Evolutionary conservation across 805 yeast genomes (phyloP).

Genomic region (Ogataea dorogensis): DNA sequence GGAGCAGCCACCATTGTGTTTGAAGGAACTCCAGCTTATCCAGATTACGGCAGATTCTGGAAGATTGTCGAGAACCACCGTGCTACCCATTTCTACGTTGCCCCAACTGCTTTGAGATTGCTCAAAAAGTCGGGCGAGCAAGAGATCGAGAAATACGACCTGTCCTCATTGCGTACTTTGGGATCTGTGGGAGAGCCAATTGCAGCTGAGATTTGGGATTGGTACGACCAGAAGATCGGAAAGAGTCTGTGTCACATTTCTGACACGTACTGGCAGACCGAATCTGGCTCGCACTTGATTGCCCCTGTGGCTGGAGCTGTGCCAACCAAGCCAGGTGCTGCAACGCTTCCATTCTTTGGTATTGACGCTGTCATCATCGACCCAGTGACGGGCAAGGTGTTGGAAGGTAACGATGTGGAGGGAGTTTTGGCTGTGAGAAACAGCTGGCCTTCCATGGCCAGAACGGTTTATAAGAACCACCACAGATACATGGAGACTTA

Average conservation of each 20-base stretch:
- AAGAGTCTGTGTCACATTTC: conserved; percentile 84
- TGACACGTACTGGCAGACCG: conserved; percentile 99
- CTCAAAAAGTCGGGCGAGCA: conserved; percentile 81
- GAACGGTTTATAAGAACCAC: conserved; percentile 91
- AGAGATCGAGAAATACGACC: conserved; percentile 75
- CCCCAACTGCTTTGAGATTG: conserved; percentile 95
- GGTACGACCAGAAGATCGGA: conserved; percentile 94
- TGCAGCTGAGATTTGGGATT: conserved; percentile 97
- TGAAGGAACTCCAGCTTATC: conserved; percentile 98
- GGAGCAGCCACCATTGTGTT: conserved; percentile 93
- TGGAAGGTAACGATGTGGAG: conserved; percentile 85
- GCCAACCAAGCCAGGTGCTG: conserved; percentile 96
- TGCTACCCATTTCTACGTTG: conserved; percentile 96
- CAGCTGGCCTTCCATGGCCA: conserved; percentile 99
- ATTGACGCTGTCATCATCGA: conserved; percentile 87
- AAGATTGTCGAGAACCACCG: conserved; percentile 87
- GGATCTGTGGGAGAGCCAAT: conserved; percentile 99
- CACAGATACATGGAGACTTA: conserved; percentile 86
- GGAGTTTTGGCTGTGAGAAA: conserved; percentile 90
- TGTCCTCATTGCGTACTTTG: conserved; percentile 81
- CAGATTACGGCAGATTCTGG: conserved; percentile 95
- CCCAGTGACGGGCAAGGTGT: conserved; percentile 85
- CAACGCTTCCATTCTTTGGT: conserved; percentile 96
- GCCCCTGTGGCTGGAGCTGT: conserved; percentile 94
- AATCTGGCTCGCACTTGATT: conserved; percentile 92